Evolutionary conservation across 2,329 filamentous ascomycete genomes (phyloP).

Genomic region (Pestalotiopsis sp.): DNA sequence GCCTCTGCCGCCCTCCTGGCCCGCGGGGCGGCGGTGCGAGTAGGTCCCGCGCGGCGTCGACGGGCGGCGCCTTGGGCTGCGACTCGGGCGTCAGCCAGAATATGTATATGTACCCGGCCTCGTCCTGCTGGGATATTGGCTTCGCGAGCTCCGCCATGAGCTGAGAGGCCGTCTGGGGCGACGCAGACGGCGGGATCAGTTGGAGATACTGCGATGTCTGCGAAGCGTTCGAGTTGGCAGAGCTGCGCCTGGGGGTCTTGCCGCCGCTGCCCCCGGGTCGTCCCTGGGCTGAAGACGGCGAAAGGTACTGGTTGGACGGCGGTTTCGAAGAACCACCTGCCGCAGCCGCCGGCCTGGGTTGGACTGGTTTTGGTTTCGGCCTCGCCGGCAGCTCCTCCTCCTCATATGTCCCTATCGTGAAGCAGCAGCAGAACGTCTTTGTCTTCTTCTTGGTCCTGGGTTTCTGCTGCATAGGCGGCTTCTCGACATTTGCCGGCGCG

Average conservation of each 20-base stretch:
- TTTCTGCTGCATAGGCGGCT: constrained; percentile 17
- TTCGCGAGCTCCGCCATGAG: constrained; percentile 76
- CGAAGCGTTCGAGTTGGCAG: constrained; percentile 27
- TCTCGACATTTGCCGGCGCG: background rate
- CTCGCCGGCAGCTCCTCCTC: constrained; percentile 37
- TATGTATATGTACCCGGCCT: constrained; percentile 95
- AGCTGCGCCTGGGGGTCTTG: constrained; percentile 24
- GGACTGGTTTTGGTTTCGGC: constrained; percentile 48
- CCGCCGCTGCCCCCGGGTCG: constrained; percentile 23
- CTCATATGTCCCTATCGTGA: constrained; percentile 48
- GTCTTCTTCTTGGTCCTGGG: constrained; percentile 26
- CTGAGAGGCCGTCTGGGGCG: constrained; percentile 66
- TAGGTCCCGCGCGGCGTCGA: constrained; percentile 60
- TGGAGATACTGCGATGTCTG: constrained; percentile 53
- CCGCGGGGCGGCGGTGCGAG: constrained; percentile 48
- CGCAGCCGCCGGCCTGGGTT: constrained; percentile 31
- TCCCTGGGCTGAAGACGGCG: constrained; percentile 22
- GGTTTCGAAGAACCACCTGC: constrained; percentile 29
- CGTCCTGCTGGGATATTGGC: constrained; percentile 72
- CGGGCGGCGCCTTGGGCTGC: constrained; percentile 52
- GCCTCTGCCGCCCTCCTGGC: constrained; percentile 39
- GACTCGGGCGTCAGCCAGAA: constrained; percentile 86
- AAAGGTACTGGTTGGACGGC: constrained; percentile 26
- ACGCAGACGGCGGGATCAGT: constrained; percentile 68
- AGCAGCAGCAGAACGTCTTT: constrained; percentile 52